Evolutionary conservation across 305 asterid genomes (phyloP), one percentile per base, ranked within the genome.

Genomic region (Fraxinus ornus): DNA sequence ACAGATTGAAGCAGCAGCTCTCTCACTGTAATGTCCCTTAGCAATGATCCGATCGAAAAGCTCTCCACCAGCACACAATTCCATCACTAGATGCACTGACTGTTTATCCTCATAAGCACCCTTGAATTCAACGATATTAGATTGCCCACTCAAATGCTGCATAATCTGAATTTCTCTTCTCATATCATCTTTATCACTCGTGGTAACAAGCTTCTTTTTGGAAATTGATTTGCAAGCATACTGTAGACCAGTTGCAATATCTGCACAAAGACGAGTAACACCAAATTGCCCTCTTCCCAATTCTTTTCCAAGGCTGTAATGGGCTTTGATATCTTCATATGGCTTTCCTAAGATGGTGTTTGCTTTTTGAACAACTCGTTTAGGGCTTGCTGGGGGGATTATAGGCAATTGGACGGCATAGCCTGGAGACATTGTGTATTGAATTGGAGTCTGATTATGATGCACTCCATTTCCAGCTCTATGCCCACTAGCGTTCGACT

Each of bases 111-210:
- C 98, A 78, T 90, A 93, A 21, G 95, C 98, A 32, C 95, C 97
- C 85, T 89, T 92, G 60, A 95, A 92, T 83, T 95, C 98, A 52
- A 93, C 98, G 49, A 95, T 87, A 78, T 93, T 95, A 6, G 95
- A 89, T 81, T 95, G 98, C 9, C 98, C 98, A 41, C 93, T 91
- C 89, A 95, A 60, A 55, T 95, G 98, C 89, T 95, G 97, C 98
- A 95, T 92, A 17, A 95, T 80, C 92, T 91, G 94, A 81, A 95
- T 84, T 87, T 95, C 98, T 33, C 98, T 87, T 88, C 89, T 83
- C 98, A 93, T 91, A 41, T 95, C 98, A 85, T 90, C 97, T 21
- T 88, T 92, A 72, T 95, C 98, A 30, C 87, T 85, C 85, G 73
- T 90, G 17, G 93, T 90, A 4, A 90, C 90, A 0, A 95, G 92